Evolutionary conservation across 1,284 basidiomycete species (phyloP), one percentile per base, ranked within the genome.

Genomic region (Limonomyces culmigenus): DNA sequence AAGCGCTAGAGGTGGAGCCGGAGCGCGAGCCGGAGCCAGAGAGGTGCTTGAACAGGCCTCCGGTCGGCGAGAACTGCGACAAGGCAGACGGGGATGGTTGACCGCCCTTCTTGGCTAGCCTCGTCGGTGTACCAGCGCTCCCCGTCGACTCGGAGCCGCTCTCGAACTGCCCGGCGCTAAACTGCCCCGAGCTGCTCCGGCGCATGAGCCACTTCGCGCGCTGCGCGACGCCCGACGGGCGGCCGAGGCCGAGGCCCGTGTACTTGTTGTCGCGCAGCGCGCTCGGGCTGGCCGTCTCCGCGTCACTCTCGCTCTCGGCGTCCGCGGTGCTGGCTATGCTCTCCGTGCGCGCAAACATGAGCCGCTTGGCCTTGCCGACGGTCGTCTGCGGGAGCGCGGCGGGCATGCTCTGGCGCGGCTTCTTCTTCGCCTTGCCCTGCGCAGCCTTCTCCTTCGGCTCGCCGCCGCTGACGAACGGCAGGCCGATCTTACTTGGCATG

Each of bases 61-160:
- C n/a, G n/a, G n/a, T n/a, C n/a, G n/a, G n/a, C n/a, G n/a, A n/a
- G n/a, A n/a, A n/a, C n/a, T n/a, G n/a, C n/a, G n/a, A n/a, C n/a
- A n/a, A n/a, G n/a, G n/a, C n/a, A n/a, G n/a, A n/a, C n/a, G n/a
- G n/a, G n/a, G n/a, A n/a, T n/a, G n/a, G n/a, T n/a, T n/a, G n/a
- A n/a, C n/a, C n/a, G n/a, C n/a, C n/a, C n/a, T n/a, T 76, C 2
- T 78, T 81, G 47, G 81, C 79, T 2, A 74, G 71, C 32, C 70
- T 56, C 19, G 78, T 80, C 29, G 79, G 77, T 8, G 79, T 79
- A n/a, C 62, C 70, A 25, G 60, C 55, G 27, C 74, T 75, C 25
- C 59, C 59, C 15, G 59, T 60, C 19, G 42, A 54, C 19, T 80
- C 77, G 43, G 76, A 78, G 13, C 73, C 69, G 41, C 66, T 76